These are phyloP conservation scores for Penicillium brasilianum DNA, from an alignment of 2,329 filamentous ascomycete species.

Conservation along the genomic window DNA sequence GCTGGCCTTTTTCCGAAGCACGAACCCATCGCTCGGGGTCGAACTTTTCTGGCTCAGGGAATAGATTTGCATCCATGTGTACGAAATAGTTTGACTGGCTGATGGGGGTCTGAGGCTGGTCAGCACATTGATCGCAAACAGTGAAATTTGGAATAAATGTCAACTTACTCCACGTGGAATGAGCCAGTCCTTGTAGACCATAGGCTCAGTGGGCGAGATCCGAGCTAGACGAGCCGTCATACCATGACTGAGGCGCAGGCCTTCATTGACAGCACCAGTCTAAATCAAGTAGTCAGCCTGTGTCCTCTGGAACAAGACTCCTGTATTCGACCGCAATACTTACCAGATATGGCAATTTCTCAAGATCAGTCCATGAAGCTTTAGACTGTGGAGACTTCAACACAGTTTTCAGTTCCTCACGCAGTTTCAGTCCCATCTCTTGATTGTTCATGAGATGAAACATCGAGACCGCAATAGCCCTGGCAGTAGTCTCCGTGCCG, in stretches of 20 bases:
- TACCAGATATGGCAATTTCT: slow-evolving; percentile 48
- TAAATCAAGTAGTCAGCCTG: not conserved
- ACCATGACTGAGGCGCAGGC: slow-evolving; percentile 28
- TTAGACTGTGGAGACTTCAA: slow-evolving; percentile 29
- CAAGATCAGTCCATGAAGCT: slow-evolving; percentile 39
- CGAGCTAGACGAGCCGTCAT: slow-evolving; percentile 29
- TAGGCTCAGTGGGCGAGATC: slow-evolving; percentile 23
- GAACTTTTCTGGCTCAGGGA: slow-evolving; percentile 28
- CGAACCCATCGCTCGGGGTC: slow-evolving; percentile 29
- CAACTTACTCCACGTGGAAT: slow-evolving; percentile 30
- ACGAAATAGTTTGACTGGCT: slow-evolving; percentile 34
- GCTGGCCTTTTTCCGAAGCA: slow-evolving; percentile 20
- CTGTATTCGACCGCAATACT: not conserved
- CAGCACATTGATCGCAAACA: no score
- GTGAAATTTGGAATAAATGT: not conserved
- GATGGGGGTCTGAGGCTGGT: slow-evolving; percentile 25
- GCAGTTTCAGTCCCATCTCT: slow-evolving; percentile 27
- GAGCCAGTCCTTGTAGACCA: slow-evolving; percentile 27
- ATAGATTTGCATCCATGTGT: slow-evolving; percentile 29
- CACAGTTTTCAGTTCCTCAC: slow-evolving; percentile 37
- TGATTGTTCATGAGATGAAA: slow-evolving; percentile 37
- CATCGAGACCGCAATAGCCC: slow-evolving; percentile 36
- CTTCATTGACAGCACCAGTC: slow-evolving; percentile 32
- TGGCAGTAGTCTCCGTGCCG: slow-evolving; percentile 44
- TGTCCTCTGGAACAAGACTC: not conserved